phyloP scores from a whole-genome alignment of 352 stramenopile genomes.

The Phytophthora pistaciae region DNA sequence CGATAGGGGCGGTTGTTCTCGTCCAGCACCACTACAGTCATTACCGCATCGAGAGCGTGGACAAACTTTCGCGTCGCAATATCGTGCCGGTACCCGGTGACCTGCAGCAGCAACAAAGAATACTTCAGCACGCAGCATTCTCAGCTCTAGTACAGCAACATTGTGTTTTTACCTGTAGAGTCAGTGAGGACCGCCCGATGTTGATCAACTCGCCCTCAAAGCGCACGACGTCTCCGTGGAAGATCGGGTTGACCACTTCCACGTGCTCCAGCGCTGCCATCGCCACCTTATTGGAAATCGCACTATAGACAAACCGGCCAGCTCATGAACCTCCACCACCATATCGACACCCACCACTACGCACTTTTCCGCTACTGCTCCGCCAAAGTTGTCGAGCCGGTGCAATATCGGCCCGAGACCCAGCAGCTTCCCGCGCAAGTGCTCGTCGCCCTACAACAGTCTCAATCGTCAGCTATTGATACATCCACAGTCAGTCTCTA shows the following conservation, averaged over 20 bases:
- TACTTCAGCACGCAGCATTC: background rate
- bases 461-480: background rate
- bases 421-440: conserved; percentile 56
- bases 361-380: conserved; percentile 48
- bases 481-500: background rate
- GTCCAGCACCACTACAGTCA: conserved; percentile 57
- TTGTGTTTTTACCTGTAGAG: conserved; percentile 33
- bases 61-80: conserved; percentile 33
- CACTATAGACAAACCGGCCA: conserved; percentile 3
- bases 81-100: conserved; percentile 45
- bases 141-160: background rate
- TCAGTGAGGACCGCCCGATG: conserved; percentile 44
- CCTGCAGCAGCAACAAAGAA: background rate
- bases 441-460: conserved; percentile 46
- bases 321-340: background rate
- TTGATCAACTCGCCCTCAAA: conserved; percentile 48
- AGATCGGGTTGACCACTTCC: conserved; percentile 45
- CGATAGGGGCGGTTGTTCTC: conserved; percentile 33
- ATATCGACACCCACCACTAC: background rate
- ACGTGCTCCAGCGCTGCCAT: conserved; percentile 39
- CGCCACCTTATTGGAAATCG: conserved; percentile 21
- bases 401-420: conserved; percentile 61
- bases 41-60: conserved; percentile 43
- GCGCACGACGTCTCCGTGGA: conserved; percentile 50
- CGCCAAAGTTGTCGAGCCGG: conserved; percentile 55